Evolutionary conservation across 2,329 filamentous ascomycete species (phyloP).

Genomic region (Colletotrichum magnum): DNA sequence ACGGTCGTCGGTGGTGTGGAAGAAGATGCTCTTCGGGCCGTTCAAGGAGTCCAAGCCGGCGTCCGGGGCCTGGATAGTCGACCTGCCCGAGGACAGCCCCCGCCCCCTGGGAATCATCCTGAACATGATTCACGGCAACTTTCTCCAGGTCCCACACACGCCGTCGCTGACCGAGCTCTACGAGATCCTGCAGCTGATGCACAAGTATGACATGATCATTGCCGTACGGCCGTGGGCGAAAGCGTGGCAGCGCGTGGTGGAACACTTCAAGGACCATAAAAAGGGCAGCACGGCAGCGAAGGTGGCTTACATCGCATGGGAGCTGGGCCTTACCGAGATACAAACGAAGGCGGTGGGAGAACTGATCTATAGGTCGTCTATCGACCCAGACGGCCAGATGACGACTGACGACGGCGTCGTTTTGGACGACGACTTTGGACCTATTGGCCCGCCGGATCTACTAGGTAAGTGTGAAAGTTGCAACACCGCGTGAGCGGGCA

Average conservation of each 20-base stretch:
- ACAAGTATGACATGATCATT: slow-evolving; percentile 33
- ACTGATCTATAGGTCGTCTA: too few relatives aligned
- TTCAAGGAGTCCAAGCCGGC: slow-evolving; percentile 36
- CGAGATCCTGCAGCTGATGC: slow-evolving; percentile 15
- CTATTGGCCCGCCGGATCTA: slow-evolving; percentile 19
- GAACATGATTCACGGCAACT: slow-evolving; percentile 23
- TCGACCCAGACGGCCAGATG: slow-evolving; percentile 3
- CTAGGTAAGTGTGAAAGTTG: slow-evolving; percentile 4
- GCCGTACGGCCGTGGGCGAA: slow-evolving; percentile 24
- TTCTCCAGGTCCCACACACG: background rate
- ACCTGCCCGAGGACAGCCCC: slow-evolving; percentile 21
- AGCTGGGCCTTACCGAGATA: slow-evolving; percentile 2
- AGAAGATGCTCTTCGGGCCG: slow-evolving; percentile 36
- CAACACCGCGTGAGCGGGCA: too few relatives aligned
- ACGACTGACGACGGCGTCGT: slow-evolving; percentile 1
- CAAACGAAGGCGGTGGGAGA: too few relatives aligned
- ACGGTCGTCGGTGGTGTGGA: slow-evolving; percentile 28
- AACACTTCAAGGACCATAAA: background rate
- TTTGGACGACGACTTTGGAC: background rate
- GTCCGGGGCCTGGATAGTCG: slow-evolving; percentile 18
- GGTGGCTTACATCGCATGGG: slow-evolving; percentile 20
- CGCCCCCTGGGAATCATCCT: background rate
- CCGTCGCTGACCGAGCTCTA: slow-evolving; percentile 16
- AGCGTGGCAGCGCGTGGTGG: slow-evolving; percentile 7
- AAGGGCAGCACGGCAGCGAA: slow-evolving; percentile 5